Conservation (phyloP, 2,329 filamentous ascomycete genomes). For the Pseudogymnoascus verrucosus region DNA sequence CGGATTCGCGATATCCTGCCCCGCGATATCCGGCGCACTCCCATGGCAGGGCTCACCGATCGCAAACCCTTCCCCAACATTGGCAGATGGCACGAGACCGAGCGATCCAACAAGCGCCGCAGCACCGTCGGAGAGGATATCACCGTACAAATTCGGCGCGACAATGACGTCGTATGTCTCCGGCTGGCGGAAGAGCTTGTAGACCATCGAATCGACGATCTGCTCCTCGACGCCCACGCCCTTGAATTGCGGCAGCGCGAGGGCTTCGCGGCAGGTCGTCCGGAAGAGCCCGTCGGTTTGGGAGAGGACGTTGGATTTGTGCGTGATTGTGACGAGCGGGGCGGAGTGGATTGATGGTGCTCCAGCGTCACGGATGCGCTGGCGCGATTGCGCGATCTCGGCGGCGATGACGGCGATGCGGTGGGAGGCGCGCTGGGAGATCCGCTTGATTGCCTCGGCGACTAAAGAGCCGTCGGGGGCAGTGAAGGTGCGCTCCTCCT, state of each 20-base stretch:
- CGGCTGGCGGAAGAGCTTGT: conserved; percentile 97
- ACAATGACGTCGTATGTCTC: conserved; percentile 96
- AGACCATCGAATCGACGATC: conserved; percentile 98
- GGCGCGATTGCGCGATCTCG: conserved; percentile 82
- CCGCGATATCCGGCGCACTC: conserved; percentile 90
- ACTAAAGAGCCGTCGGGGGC: conserved; percentile 62
- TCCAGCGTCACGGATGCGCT: conserved; percentile 63
- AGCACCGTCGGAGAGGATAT: conserved; percentile 91
- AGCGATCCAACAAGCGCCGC: conserved; percentile 88
- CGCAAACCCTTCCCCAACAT: conserved; percentile 88
- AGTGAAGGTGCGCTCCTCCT: conserved; percentile 82
- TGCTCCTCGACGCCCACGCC: conserved; percentile 78
- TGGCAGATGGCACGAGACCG: conserved; percentile 87
- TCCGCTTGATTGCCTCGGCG: conserved; percentile 96
- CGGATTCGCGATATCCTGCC: conserved; percentile 86
- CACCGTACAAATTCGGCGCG: conserved; percentile 93
- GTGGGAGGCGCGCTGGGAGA: conserved; percentile 73
- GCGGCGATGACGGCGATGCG: conserved; percentile 91
- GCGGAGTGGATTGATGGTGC: conserved; percentile 52
- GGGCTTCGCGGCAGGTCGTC: conserved; percentile 63
- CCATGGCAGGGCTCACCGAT: conserved; percentile 98
- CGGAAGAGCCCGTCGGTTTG: conserved; percentile 97
- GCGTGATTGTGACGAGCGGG: conserved; percentile 87
- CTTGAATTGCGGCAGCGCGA: conserved; percentile 57
- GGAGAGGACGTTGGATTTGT: conserved; percentile 95